Percentiles rank a stretch among this genome's conserved stretches.
Evolutionary conservation across 129 eudicot species (phyloP).

Genomic region (Lonicera japonica): DNA sequence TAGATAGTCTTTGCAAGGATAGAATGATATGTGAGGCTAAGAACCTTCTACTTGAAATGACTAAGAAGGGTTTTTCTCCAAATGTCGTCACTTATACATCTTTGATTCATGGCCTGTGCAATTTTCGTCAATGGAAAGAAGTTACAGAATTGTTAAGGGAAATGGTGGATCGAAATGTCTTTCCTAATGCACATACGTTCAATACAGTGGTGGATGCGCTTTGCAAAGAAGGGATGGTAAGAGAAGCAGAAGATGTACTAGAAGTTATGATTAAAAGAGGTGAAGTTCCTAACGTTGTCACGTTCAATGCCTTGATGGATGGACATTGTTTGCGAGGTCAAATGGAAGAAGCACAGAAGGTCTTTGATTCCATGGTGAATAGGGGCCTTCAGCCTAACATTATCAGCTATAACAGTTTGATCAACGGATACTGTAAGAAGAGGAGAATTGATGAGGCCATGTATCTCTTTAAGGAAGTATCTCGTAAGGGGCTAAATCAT

Average conservation of each 20-base stretch:
- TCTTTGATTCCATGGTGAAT: neutral
- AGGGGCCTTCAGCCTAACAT: neutral
- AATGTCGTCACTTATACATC: neutral
- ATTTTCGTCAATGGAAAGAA: constrained; percentile 3
- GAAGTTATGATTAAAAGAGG: neutral
- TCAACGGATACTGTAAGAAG: constrained; percentile 13
- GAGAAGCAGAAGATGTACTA: neutral
- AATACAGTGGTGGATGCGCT: neutral
- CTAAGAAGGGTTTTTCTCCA: neutral
- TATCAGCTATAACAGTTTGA: constrained; percentile 8
- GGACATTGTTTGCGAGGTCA: neutral
- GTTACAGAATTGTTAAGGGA: neutral
- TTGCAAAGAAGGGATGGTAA: neutral
- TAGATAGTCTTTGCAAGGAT: constrained; percentile 8
- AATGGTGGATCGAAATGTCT: neutral
- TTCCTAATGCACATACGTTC: neutral
- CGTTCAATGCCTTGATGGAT: neutral
- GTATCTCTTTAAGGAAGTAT: constrained; percentile 5
- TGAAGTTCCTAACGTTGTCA: neutral
- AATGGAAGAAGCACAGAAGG: constrained; percentile 7
- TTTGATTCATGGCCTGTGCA: constrained; percentile 9
- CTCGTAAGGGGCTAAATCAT: constrained; percentile 11
- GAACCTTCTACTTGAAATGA: constrained; percentile 3
- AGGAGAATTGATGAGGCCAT: constrained; percentile 8
- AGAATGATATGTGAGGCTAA: neutral